Percentiles rank a stretch among this genome's conserved stretches.
Evolutionary conservation across 2,329 filamentous ascomycete genomes (phyloP).

Genomic region (Trichoderma simmonsii): DNA sequence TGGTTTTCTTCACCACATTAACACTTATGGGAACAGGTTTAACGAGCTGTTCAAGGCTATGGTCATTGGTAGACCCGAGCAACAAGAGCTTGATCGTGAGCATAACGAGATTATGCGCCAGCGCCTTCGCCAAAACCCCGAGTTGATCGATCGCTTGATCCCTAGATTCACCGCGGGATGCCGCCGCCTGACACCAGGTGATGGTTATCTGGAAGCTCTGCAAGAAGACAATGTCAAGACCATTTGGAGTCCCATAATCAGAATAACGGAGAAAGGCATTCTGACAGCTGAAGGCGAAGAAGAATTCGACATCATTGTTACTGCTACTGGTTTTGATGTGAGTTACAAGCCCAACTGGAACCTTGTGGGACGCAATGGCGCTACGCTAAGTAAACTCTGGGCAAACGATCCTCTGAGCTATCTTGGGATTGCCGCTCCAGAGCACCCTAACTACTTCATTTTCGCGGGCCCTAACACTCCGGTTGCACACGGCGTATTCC

Average conservation of each 20-base stretch:
- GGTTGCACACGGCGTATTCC: background rate
- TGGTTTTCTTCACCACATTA: background rate
- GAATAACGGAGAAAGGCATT: background rate
- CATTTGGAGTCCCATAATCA: background rate
- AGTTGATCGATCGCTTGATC: background rate
- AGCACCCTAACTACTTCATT: background rate
- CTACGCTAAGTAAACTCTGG: background rate
- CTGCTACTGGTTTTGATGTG: background rate
- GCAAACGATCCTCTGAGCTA: background rate
- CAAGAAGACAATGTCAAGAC: background rate
- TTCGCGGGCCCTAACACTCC: background rate
- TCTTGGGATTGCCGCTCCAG: background rate
- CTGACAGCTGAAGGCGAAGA: background rate
- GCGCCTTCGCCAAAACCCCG: background rate
- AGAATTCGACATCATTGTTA: background rate
- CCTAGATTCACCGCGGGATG: background rate
- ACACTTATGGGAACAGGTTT: background rate
- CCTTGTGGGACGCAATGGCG: background rate
- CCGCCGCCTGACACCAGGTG: background rate
- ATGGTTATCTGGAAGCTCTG: background rate
- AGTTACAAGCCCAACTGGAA: background rate
- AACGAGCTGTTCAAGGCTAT: background rate
- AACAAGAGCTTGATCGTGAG: background rate
- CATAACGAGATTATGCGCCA: background rate
- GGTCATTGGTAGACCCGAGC: background rate